Base-by-base conservation (phyloP, 306 rosid genomes). In the Quillaja saponaria region DNA sequence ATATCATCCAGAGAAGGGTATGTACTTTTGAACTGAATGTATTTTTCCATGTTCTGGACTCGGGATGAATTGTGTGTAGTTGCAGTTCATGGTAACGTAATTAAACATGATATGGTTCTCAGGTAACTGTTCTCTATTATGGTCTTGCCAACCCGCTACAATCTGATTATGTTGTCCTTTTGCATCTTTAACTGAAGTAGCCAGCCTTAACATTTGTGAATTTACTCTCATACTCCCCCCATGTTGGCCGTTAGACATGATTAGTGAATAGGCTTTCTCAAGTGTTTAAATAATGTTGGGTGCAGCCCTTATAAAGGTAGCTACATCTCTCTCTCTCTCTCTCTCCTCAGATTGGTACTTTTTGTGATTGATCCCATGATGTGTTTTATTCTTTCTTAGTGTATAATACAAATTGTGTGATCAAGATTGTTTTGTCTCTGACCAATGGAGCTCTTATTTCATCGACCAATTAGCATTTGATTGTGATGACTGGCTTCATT, bases 1-100 rank as follows among this genome's bases (percentile, higher is more conserved):
- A 92, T 46, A 76, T 82, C 66, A 77, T 84, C 72, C 95, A 88
- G 78, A 86, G 95, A 83, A 74, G 91, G 83, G 97, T 91, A 80
- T 40, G 86, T 62, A 8, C 64, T 46, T 9, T 64, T 61, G 20
- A 9, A 49, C 55, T 55, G 37, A 20, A 13, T 41, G 38, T 66
- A 42, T 49, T 28, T 47, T 18, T 52, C n/a, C 34, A 17, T 66
- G 44, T 60, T 52, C 17, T 19, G 61, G 21, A 21, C 44, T 39
- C 55, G 40, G 17, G 34, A n/a, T 64, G 42, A 45, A 41, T 18
- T 18, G 47, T 46, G 21, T 54, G n/a, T 62, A 15, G 34, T 59
- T 55, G 77, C 61, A 33, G 55, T 55, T 55, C 25, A 35, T 21
- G 31, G 41, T 11, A 38, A 49, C 49, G 56, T 31, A 64, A 25